Conservation (phyloP, 192 early-diverging fungal species). For the Coemansia sp. region DNA sequence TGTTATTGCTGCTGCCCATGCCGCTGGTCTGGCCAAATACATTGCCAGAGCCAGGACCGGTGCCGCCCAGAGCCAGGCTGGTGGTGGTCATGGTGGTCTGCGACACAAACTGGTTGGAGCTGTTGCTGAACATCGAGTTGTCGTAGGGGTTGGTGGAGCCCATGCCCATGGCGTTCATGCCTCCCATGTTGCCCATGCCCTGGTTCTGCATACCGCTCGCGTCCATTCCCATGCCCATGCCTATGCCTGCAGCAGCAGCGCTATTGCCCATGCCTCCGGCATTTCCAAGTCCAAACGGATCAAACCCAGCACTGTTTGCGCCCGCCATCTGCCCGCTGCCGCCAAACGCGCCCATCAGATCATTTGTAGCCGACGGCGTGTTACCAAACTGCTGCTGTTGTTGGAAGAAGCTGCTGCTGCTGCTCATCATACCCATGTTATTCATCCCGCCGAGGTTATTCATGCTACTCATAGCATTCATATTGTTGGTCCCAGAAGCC, state of each 20-base stretch:
- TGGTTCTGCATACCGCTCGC: conserved; percentile 1
- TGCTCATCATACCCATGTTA: conserved; percentile 32
- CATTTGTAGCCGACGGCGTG: conserved; percentile 18
- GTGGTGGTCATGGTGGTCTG: conserved; percentile 35
- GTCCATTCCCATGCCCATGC: conserved; percentile 16
- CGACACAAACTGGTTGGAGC: conserved; percentile 37
- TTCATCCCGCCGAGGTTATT: conserved; percentile 12
- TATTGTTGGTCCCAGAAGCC: background rate
- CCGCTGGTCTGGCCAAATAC: conserved; percentile 32
- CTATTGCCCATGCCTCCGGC: background rate
- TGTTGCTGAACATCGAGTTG: conserved; percentile 21
- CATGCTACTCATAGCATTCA: conserved; percentile 14
- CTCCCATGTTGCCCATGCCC: background rate
- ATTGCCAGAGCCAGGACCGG: conserved; percentile 11
- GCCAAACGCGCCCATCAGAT: conserved; percentile 34
- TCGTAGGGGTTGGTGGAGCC: conserved; percentile 18
- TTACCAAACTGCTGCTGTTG: conserved; percentile 43
- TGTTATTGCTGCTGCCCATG: conserved; percentile 11
- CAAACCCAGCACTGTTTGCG: conserved; percentile 25
- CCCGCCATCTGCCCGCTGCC: background rate
- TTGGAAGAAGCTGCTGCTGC: conserved; percentile 28
- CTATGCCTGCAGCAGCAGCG: conserved; percentile 1
- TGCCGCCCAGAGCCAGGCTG: conserved; percentile 2
- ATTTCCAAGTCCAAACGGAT: conserved; percentile 41
- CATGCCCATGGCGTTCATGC: conserved; percentile 7